phyloP scores from a whole-genome alignment of 129 eudicot species.

The Arctium lappa region DNA sequence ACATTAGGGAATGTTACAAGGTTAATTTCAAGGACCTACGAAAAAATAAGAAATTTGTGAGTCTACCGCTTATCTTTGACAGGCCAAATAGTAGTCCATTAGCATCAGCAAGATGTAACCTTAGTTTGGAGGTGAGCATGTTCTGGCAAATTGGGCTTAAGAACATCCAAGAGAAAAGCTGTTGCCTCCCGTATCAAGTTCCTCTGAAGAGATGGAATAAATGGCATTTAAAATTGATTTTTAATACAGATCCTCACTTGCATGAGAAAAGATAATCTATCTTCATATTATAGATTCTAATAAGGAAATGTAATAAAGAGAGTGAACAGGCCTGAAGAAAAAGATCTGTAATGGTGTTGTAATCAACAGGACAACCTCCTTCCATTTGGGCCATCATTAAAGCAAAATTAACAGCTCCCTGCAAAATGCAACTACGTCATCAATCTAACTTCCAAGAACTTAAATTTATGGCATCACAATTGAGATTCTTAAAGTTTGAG shows the following conservation, averaged over 20 bases:
- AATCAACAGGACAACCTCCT: conserved; percentile 99
- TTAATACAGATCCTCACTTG: not conserved
- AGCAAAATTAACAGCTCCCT: conserved; percentile 99
- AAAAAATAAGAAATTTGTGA: not conserved
- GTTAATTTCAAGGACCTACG: conserved; percentile 93
- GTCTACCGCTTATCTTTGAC: not conserved
- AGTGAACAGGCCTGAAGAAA: conserved; percentile 72
- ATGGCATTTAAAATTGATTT: not conserved
- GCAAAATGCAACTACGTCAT: conserved; percentile 8
- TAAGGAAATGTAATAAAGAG: not conserved
- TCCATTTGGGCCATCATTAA: conserved; percentile 99
- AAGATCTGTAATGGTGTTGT: conserved; percentile 96
- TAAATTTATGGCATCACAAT: conserved; percentile 3
- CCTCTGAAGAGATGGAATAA: conserved; percentile 54
- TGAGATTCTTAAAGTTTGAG: conserved; percentile 2
- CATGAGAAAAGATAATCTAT: not conserved
- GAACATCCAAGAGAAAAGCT: conserved; percentile 37
- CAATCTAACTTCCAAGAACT: conserved; percentile 7
- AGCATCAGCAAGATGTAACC: conserved; percentile 25
- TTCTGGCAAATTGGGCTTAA: conserved; percentile 39
- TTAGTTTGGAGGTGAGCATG: conserved; percentile 44
- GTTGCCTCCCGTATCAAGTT: conserved; percentile 88
- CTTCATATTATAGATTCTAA: not conserved
- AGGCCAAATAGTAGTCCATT: not conserved
- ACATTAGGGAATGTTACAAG: conserved; percentile 98